Conservation (phyloP, 805 yeast species). For the Nakazawaea siamensis region DNA sequence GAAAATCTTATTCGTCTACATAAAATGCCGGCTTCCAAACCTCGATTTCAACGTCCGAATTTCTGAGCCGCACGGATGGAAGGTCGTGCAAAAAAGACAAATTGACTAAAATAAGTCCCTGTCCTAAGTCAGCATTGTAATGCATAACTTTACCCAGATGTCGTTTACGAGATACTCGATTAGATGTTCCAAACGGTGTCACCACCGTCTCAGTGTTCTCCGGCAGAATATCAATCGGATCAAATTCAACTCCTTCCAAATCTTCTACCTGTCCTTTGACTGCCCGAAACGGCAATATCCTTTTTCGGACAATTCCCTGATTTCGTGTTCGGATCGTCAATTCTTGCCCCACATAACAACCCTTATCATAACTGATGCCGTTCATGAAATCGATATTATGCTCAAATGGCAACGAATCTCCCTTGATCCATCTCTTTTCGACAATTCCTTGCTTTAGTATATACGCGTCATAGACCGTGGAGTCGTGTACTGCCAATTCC, state of each 20-base stretch:
- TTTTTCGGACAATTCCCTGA: slow-evolving; percentile 74
- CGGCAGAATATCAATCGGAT: not conserved
- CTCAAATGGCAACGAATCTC: slow-evolving; percentile 71
- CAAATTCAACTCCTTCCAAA: not conserved
- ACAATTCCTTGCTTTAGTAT: slow-evolving; percentile 35
- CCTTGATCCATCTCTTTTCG: slow-evolving; percentile 26
- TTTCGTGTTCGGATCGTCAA: slow-evolving; percentile 82
- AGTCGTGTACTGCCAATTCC: slow-evolving; percentile 8
- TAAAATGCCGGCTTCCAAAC: slow-evolving; percentile 70
- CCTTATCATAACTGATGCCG: slow-evolving; percentile 81
- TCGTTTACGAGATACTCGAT: too few relatives aligned
- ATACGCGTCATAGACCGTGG: slow-evolving; percentile 28
- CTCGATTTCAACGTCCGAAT: too few relatives aligned
- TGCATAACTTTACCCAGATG: too few relatives aligned
- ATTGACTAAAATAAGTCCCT: too few relatives aligned
- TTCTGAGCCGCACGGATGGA: too few relatives aligned
- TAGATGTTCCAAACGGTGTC: too few relatives aligned
- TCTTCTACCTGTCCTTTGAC: slow-evolving; percentile 8
- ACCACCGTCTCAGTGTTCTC: too few relatives aligned
- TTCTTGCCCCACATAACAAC: slow-evolving; percentile 97
- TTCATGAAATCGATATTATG: slow-evolving; percentile 72
- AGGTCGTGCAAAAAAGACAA: too few relatives aligned
- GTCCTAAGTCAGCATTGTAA: too few relatives aligned
- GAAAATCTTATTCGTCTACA: slow-evolving; percentile 46
- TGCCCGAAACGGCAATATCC: slow-evolving; percentile 64